Evolutionary conservation across 2,329 filamentous ascomycete species (phyloP).

Genomic region (Hypoxylon sp.): DNA sequence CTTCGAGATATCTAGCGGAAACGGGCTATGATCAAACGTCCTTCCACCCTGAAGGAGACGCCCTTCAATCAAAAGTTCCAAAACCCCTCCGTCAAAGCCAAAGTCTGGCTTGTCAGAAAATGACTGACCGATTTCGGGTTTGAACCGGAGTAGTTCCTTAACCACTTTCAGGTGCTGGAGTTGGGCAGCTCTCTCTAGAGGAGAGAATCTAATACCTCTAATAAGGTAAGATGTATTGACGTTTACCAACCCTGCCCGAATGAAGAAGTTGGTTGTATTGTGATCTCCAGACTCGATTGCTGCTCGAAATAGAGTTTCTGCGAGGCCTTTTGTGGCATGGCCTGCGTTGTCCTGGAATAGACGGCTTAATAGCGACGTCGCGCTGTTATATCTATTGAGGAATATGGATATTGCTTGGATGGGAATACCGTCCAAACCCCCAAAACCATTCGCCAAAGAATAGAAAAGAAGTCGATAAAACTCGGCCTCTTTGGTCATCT

Average conservation of each 20-base stretch:
- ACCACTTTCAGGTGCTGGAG: slow-evolving; percentile 19
- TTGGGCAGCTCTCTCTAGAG: slow-evolving; percentile 24
- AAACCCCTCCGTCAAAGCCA: not conserved
- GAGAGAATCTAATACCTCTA: slow-evolving; percentile 7
- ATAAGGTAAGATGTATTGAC: slow-evolving; percentile 17
- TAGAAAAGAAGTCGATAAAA: slow-evolving; percentile 26
- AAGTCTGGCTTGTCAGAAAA: not conserved
- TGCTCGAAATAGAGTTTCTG: slow-evolving; percentile 35
- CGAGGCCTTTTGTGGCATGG: slow-evolving; percentile 16
- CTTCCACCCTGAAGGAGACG: not conserved
- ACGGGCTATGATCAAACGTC: not conserved
- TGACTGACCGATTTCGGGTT: slow-evolving; percentile 5
- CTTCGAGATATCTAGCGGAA: slow-evolving; percentile 16
- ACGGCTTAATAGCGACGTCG: slow-evolving; percentile 11
- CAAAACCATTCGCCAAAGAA: slow-evolving; percentile 27
- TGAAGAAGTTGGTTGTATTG: slow-evolving; percentile 7
- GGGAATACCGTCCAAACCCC: slow-evolving; percentile 21
- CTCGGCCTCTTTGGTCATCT: slow-evolving; percentile 9
- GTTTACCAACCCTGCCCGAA: slow-evolving; percentile 16
- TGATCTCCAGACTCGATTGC: slow-evolving; percentile 33
- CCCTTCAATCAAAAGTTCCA: slow-evolving; percentile 11
- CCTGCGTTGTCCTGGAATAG: slow-evolving; percentile 6
- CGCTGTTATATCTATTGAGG: slow-evolving; percentile 8
- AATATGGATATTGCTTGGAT: slow-evolving; percentile 11
- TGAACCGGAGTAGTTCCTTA: slow-evolving; percentile 16